Evolutionary conservation across 306 rosid species (phyloP), one percentile per base, ranked within the genome.

Genomic region (Gleditsia sinensis): DNA sequence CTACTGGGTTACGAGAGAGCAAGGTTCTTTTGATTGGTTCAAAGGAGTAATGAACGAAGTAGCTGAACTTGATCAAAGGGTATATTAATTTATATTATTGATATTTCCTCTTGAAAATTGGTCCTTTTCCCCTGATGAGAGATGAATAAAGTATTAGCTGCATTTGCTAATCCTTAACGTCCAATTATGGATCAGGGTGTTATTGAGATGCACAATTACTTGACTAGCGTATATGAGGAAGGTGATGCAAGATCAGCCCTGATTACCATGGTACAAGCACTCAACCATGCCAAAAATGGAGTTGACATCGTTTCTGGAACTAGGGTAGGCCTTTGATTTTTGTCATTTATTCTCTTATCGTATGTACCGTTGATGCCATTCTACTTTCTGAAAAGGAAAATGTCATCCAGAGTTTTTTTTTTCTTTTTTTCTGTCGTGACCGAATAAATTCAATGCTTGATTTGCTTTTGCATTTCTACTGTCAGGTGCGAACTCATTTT

Each of bases 31-130:
- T 67, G 99, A 95, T 89, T 95, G 99, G 99, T 95, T 95, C 81
- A 95, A 95, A 86, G 99, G 98, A 69, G 98, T 95, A 49, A 95
- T 95, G 99, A 95, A 95, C 78, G 99, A 95, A 87, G 91, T 95
- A 64, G 96, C 98, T 20, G 96, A 90, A 59, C 89, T 83, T 70
- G 99, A 95, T 88, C 98, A 90, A 86, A 82, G 99, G 99, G 99
- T 83, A 76, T 42, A 28, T 30, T 63, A 25, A 24, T 36, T 76
- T 75, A 46, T 61, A n/a, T 45, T 71, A 21, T 32, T 40, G 63
- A 65, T 25, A 67, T 63, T 85, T 54, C 57, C 51, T 77, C 63
- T 11, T 42, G 53, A 27, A 25, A 62, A 75, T 56, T 36, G 30
- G 39, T 30, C 77, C 27, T 12, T 48, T 74, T 46, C 57, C 57